phyloP scores from a whole-genome alignment of 2,329 filamentous ascomycete species.

The Bipolaris sorokiniana region DNA sequence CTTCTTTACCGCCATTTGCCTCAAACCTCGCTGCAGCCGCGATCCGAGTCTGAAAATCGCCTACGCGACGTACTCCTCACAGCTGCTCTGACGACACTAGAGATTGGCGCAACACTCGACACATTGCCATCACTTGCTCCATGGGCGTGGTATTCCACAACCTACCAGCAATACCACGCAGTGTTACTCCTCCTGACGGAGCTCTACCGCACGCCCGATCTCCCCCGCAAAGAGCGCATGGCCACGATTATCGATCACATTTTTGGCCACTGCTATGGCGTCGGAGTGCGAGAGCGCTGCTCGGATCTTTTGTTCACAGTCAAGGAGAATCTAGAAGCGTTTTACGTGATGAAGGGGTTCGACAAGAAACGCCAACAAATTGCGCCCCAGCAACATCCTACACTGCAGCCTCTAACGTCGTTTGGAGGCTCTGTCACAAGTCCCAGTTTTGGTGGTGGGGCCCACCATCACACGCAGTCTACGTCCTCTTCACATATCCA shows the following conservation, averaged over 20 bases:
- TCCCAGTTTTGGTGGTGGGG: conserved; percentile 15
- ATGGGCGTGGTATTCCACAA: conserved; percentile 49
- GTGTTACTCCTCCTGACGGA: conserved; percentile 48
- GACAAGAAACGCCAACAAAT: conserved; percentile 36
- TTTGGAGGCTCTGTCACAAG: conserved; percentile 19
- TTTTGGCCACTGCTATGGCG: conserved; percentile 49
- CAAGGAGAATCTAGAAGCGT: conserved; percentile 49
- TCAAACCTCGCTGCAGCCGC: conserved; percentile 41
- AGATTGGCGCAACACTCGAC: conserved; percentile 49
- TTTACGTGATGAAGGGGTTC: conserved; percentile 49
- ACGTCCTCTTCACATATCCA: conserved; percentile 16
- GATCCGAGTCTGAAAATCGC: conserved; percentile 46
- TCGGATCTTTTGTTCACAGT: conserved; percentile 46
- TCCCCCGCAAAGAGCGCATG: conserved; percentile 46
- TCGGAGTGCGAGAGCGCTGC: conserved; percentile 45
- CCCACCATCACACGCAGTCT: conserved; percentile 6
- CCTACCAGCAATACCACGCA: conserved; percentile 49
- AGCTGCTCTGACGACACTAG: conserved; percentile 45
- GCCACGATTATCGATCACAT: conserved; percentile 50
- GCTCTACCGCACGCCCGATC: conserved; percentile 46
- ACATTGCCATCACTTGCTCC: conserved; percentile 44
- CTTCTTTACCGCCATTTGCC: conserved; percentile 48
- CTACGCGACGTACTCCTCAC: conserved; percentile 47
- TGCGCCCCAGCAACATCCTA: conserved; percentile 38
- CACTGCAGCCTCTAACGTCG: conserved; percentile 31